Conservation (phyloP, 164 flowering plant genomes). For the Piper betle region DNA sequence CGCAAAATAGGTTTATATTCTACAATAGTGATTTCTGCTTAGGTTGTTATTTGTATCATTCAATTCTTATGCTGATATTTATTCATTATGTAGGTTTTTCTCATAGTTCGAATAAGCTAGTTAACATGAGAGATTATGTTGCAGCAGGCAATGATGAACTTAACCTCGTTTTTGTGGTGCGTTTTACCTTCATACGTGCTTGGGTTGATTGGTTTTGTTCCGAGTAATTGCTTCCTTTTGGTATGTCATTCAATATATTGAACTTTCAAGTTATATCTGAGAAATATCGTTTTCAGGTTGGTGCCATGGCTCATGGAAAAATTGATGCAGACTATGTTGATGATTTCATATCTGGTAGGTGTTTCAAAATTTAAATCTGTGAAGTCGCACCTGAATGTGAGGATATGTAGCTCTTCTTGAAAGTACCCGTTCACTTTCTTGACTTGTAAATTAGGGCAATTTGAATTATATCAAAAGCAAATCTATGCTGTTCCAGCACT, state of each 20-base stretch:
- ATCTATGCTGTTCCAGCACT: too few relatives aligned
- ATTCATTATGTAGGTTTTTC: conserved; percentile 53
- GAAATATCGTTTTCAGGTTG: conserved; percentile 33
- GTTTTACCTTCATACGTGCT: conserved; percentile 2
- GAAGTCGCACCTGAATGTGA: too few relatives aligned
- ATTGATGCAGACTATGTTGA: conserved; percentile 45
- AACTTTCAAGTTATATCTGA: background rate
- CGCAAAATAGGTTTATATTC: conserved; percentile 50
- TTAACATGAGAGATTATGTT: conserved; percentile 41
- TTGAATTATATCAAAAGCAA: too few relatives aligned
- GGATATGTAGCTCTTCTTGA: too few relatives aligned
- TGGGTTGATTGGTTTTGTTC: background rate
- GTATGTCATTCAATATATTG: background rate
- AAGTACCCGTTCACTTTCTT: too few relatives aligned
- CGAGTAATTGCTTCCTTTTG: background rate
- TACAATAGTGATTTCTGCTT: background rate
- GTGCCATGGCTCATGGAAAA: conserved; percentile 82
- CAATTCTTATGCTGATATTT: conserved; percentile 1
- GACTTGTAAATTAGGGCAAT: too few relatives aligned
- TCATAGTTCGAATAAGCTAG: conserved; percentile 58
- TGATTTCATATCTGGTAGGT: conserved; percentile 51
- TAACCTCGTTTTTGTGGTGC: conserved; percentile 74
- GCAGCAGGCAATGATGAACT: conserved; percentile 27
- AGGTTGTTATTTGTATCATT: too few relatives aligned
- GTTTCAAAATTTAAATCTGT: background rate